Evolutionary conservation across 1,284 basidiomycete genomes (phyloP), one percentile per base, ranked within the genome.

Genomic region (Inonotus obliquus): DNA sequence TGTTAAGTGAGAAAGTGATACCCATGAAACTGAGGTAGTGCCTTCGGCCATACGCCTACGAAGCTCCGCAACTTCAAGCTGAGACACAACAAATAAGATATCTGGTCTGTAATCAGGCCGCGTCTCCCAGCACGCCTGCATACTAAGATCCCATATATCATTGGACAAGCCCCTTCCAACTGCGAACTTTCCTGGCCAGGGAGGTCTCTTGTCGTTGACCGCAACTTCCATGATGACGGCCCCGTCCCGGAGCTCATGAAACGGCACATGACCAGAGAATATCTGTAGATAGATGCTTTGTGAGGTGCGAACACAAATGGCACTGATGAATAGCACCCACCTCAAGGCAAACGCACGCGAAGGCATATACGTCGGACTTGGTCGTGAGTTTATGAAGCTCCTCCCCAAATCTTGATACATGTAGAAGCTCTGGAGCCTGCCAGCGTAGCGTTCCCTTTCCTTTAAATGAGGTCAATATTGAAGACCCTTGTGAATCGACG

Each of bases 311-410:
- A n/a, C n/a, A n/a, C n/a, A 29, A 25, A 23, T 25, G 1, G n/a
- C 19, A 2, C 1, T 6, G 29, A 27, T 2, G 13, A 1, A 3
- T 7, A 14, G 2, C 7, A 17, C 55, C 21, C 29, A 57, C 61
- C 61, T 62, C 61, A 13, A 62, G n/a, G 39, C 61, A 62, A 19
- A 62, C 47, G 25, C 55, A 57, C 38, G 55, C 44, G 25, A 62
- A 62, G 13, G 61, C 61, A 53, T 62, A 62, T 10, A 62, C 56
- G 23, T 62, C 61, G 13, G 45, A 53, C 37, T 53, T 41, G 2
- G 23, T n/a, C 14, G 55, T 57, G 11, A 58, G 4, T 17, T 23
- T 45, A 14, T 7, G 7, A 23, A n/a, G n/a, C 5, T 45, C 61
- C 1, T 17, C 13, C 13, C 23, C 55, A 32, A 57, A 57, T 0